Evolutionary conservation across 129 eudicot species (phyloP).

Genomic region (Helianthus tuberosus): DNA sequence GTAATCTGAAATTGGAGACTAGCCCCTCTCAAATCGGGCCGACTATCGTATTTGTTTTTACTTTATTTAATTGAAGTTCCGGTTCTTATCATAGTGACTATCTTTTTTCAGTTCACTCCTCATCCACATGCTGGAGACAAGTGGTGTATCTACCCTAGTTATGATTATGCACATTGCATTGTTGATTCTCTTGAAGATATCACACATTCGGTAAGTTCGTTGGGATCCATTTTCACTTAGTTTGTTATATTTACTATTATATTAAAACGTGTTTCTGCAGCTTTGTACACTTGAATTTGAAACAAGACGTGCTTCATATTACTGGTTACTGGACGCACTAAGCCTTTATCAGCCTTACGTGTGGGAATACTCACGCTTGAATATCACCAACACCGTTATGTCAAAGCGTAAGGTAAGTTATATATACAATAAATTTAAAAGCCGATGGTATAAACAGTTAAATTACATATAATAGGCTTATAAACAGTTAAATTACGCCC

Average conservation of each 20-base stretch:
- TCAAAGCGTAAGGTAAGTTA: constrained; percentile 17
- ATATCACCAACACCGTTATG: constrained; percentile 13
- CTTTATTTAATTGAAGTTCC: too few relatives aligned
- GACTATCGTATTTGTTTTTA: too few relatives aligned
- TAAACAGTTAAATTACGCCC: too few relatives aligned
- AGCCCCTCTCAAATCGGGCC: too few relatives aligned
- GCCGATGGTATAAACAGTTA: neutral
- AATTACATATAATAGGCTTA: too few relatives aligned
- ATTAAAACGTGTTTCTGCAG: constrained; percentile 38
- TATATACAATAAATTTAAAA: neutral
- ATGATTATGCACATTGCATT: constrained; percentile 94
- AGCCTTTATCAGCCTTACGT: constrained; percentile 18
- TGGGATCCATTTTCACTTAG: neutral
- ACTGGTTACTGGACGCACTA: constrained; percentile 16
- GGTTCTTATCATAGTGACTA: neutral
- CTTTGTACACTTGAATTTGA: constrained; percentile 96
- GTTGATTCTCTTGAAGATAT: constrained; percentile 95
- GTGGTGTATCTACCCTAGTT: constrained; percentile 98
- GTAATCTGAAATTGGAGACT: too few relatives aligned
- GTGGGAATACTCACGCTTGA: constrained; percentile 20
- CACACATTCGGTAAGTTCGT: constrained; percentile 80
- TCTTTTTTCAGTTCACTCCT: constrained; percentile 15
- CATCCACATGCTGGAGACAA: constrained; percentile 82
- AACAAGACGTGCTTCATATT: constrained; percentile 41
- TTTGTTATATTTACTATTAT: constrained; percentile 2